Conservation (phyloP, 495 filamentous ascomycete species). For the Podospora bellae-mahoneyi region DNA sequence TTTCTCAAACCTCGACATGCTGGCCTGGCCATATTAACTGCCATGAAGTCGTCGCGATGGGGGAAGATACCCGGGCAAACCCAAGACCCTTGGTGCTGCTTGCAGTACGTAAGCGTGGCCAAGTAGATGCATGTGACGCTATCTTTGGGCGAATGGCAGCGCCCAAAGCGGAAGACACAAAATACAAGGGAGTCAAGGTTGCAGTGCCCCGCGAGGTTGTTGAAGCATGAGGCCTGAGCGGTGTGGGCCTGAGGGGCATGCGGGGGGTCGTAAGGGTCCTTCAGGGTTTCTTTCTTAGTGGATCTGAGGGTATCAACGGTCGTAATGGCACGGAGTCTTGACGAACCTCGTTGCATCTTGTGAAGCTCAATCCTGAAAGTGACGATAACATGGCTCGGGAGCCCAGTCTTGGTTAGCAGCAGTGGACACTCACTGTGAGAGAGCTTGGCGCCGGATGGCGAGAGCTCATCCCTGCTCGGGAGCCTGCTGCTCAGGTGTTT, state of each 20-base stretch:
- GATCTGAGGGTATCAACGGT: neutral
- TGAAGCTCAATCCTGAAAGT: neutral
- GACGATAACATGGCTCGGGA: neutral
- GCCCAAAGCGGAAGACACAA: neutral
- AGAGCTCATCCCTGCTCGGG: neutral
- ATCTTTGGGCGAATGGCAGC: neutral
- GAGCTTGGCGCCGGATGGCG: slow-evolving; percentile 1
- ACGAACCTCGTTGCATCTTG: neutral
- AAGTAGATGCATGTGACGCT: neutral
- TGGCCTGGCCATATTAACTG: neutral
- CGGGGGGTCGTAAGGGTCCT: neutral
- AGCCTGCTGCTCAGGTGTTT: neutral
- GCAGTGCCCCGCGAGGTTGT: neutral
- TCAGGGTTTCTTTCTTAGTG: neutral
- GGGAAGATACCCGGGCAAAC: neutral
- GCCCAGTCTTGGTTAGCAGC: neutral
- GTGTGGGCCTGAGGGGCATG: neutral
- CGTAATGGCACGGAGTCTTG: neutral
- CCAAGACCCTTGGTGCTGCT: neutral
- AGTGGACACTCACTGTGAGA: neutral
- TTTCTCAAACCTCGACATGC: neutral
- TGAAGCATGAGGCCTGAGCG: neutral
- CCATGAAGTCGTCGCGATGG: neutral
- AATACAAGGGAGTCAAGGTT: neutral
- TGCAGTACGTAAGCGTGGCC: neutral